phyloP scores from a whole-genome alignment of 108 stramenopile species.

The Nitzschia inconspicua region DNA sequence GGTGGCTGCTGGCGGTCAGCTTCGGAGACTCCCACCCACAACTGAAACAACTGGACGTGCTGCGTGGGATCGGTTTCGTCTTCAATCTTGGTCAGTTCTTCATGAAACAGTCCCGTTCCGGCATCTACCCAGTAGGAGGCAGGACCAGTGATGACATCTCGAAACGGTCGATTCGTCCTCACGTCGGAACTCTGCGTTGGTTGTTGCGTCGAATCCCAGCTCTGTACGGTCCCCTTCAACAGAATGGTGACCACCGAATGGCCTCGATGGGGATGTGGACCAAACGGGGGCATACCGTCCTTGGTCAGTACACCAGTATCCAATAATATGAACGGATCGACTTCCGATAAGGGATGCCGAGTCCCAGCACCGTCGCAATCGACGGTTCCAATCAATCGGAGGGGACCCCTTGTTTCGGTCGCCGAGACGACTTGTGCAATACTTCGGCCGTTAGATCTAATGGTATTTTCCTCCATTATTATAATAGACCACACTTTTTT shows the following conservation, averaged over 20 bases:
- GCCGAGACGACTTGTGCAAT: constrained; percentile 18
- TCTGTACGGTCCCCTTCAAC: constrained; percentile 12
- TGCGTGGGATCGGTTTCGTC: constrained; percentile 18
- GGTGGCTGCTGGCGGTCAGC: constrained; percentile 18
- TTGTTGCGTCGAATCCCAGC: constrained; percentile 23
- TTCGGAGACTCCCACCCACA: constrained; percentile 27
- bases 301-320: constrained; percentile 12
- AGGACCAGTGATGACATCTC: constrained; percentile 7
- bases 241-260: constrained; percentile 34
- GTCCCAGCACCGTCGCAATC: constrained; percentile 32
- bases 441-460: no score
- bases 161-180: no score
- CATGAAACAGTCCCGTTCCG: constrained; percentile 29
- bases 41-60: constrained; percentile 20
- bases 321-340: constrained; percentile 32
- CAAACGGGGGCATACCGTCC: constrained; percentile 18
- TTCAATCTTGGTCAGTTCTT: constrained; percentile 18
- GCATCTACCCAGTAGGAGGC: constrained; percentile 37
- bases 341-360: constrained; percentile 13
- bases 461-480: no score
- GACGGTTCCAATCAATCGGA: constrained; percentile 30
- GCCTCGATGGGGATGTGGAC: constrained; percentile 30
- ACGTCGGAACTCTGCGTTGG: no score
- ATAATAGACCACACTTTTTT: no score
- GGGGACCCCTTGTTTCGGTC: background rate